Evolutionary conservation across 2,329 filamentous ascomycete species (phyloP).

Genomic region (Aspergillus tamarii): DNA sequence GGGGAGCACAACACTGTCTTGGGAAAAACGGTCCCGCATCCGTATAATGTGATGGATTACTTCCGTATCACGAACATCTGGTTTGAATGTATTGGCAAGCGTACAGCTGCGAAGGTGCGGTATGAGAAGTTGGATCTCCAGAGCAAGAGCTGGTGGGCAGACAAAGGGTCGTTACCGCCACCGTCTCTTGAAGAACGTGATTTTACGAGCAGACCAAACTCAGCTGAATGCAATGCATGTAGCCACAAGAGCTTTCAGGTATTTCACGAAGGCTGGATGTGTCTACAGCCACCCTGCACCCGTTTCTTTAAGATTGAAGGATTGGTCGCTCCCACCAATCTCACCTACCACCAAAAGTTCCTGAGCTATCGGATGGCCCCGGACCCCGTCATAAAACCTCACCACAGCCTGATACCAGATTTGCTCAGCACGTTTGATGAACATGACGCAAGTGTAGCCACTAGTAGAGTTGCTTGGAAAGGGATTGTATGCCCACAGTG

Average conservation of each 20-base stretch:
- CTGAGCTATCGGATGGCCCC: constrained; percentile 57
- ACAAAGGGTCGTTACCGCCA: constrained; percentile 34
- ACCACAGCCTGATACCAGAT: constrained; percentile 45
- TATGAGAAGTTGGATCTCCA: constrained; percentile 65
- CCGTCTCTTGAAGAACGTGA: constrained; percentile 34
- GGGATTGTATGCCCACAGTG: constrained; percentile 71
- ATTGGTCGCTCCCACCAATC: constrained; percentile 28
- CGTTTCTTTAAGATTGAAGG: constrained; percentile 58
- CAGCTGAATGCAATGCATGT: constrained; percentile 48
- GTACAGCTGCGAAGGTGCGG: constrained; percentile 59
- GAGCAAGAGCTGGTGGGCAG: constrained; percentile 63
- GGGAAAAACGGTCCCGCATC: constrained; percentile 56
- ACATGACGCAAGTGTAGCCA: constrained; percentile 46
- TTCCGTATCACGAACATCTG: constrained; percentile 72
- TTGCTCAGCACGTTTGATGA: constrained; percentile 43
- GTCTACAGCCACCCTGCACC: constrained; percentile 56
- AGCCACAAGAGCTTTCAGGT: constrained; percentile 34
- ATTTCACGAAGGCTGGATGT: constrained; percentile 60
- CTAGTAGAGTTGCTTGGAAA: constrained; percentile 57
- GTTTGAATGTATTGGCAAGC: constrained; percentile 58
- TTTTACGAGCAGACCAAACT: constrained; percentile 27
- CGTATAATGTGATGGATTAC: constrained; percentile 68
- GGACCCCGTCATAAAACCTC: constrained; percentile 37
- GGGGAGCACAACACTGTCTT: constrained; percentile 57
- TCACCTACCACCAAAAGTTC: constrained; percentile 61